Percentiles rank a stretch among this genome's conserved stretches.
phyloP scores from a whole-genome alignment of 495 filamentous ascomycete species.

The Hypoxylon lienhwacheense region DNA sequence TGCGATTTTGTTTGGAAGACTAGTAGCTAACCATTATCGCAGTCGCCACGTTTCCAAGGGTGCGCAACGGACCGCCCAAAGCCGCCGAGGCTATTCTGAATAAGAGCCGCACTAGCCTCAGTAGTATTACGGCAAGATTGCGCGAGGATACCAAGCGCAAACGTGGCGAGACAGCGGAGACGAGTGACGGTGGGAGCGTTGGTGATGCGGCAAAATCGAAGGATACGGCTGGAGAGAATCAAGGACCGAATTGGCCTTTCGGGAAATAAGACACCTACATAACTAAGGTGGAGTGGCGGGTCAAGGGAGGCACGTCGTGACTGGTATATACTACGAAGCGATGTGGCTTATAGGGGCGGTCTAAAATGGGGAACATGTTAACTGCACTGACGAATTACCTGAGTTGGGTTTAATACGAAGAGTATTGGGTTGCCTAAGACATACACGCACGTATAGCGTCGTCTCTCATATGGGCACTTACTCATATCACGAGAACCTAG shows the following conservation, averaged over 20 bases:
- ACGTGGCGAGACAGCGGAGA: conserved; percentile 7
- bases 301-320: neutral
- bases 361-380: too few species aligned
- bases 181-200: neutral
- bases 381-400: too few species aligned
- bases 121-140: conserved; percentile 8
- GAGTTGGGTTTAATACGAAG: too few species aligned
- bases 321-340: too few species aligned
- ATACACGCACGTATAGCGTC: too few species aligned
- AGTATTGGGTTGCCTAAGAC: too few species aligned
- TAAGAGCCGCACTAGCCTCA: conserved; percentile 11
- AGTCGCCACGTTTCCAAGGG: conserved; percentile 32
- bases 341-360: too few species aligned
- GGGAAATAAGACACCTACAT: neutral
- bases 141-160: conserved; percentile 19
- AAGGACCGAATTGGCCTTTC: conserved; percentile 26
- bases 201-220: neutral
- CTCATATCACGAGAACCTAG: too few species aligned
- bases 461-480: too few species aligned
- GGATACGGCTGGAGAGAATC: neutral
- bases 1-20: neutral
- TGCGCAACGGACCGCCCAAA: conserved; percentile 18
- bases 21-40: neutral
- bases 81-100: conserved; percentile 31
- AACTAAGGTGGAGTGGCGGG: neutral